Conservation (phyloP, 257 asterid species). For the Ajuga chamaepitys region DNA sequence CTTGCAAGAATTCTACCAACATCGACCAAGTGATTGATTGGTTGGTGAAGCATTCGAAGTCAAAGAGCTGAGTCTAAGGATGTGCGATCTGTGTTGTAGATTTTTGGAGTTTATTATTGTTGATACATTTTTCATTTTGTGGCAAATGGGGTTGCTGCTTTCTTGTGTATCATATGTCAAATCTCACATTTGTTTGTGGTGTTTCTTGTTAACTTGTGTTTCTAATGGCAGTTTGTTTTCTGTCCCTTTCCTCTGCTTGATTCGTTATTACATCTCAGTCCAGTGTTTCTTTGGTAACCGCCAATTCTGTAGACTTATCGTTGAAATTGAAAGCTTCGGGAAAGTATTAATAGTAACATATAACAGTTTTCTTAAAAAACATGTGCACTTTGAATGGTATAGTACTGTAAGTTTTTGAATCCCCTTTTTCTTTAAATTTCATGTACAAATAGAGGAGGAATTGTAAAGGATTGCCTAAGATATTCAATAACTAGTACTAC, state of each 20-base stretch:
- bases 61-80: conserved; percentile 52
- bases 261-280: neutral
- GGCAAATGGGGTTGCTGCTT: conserved; percentile 29
- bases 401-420: no score
- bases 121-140: conserved; percentile 18
- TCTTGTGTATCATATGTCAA: conserved; percentile 23
- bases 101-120: conserved; percentile 21
- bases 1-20: conserved; percentile 93
- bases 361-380: no score
- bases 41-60: conserved; percentile 93
- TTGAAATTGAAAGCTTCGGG: no score
- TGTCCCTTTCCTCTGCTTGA: neutral
- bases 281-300: neutral
- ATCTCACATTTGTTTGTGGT: conserved; percentile 6
- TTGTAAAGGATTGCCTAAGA: no score
- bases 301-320: no score
- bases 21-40: conserved; percentile 94
- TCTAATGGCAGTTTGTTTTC: conserved; percentile 2
- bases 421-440: no score
- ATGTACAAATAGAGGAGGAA: no score
- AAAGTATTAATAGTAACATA: no score
- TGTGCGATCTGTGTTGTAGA: conserved; percentile 23
- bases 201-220: conserved; percentile 4
- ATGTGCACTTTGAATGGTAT: no score
- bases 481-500: no score